Evolutionary conservation across 108 stramenopile genomes (phyloP), one percentile per base, ranked within the genome.

Genomic region (Pseudonitzschia multiseries): DNA sequence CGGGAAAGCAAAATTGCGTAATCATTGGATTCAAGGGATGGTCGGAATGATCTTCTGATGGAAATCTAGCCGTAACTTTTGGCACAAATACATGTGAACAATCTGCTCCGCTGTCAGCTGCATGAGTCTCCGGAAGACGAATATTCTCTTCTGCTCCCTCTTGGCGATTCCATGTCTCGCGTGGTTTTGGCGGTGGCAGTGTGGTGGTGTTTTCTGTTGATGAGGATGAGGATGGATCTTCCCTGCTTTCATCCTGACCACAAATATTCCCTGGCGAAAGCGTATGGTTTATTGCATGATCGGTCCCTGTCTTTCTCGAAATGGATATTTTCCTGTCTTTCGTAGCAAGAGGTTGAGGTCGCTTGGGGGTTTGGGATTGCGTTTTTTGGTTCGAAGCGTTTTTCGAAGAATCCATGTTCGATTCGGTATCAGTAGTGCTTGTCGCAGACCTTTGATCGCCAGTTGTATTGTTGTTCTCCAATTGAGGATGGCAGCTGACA

Each of bases 11-110:
- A 79, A 95, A 95, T 28, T 92, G 89, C 8, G 90, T 74, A 18
- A 93, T 48, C 91, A 90, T 90, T 9, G 89, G 89, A 83, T 93
- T 95, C 51, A 95, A 56, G 8, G 94, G 90, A 69, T 82, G 84
- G 59, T 86, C 94, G 0, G 71, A 72, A 69, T 89, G 81, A 65
- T 95, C 91, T 4, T 74, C 71, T 10, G 70, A 79, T 14, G 94
- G 94, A 70, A 90, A 95, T 53, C 86, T 77, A 8, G 94, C 86
- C 18, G 94, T 91, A 22, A 93, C 85, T 56, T 79, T 79, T 15
- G 94, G 94, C 64, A 84, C 73, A 72, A 91, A 86, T 6, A 75
- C 68, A 27, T 75, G 65, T 9, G 33, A 21, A 56, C 31, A 61
- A 27, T 69, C 68, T 21, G 67, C 68, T 14, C 24, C 42, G 33